A percentile compares a stretch with the other conserved stretches of the same genome.
These are phyloP conservation scores for Kernera saxatilis DNA, from an alignment of 345 rosid genomes.

Conservation along the genomic window DNA sequence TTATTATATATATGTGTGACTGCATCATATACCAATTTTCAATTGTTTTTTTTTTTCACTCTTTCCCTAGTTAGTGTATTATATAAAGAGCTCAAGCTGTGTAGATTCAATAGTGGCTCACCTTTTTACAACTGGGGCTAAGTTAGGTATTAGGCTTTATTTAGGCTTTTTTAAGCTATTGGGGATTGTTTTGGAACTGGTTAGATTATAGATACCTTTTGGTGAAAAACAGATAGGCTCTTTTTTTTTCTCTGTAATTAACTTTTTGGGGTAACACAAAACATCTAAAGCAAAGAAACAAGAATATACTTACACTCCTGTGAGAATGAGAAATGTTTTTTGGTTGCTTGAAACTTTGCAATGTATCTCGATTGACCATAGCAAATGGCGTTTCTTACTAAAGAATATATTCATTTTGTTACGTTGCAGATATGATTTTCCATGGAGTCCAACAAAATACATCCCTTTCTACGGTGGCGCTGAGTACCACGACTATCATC, in stretches of 20 bases:
- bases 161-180: slow-evolving; percentile 11
- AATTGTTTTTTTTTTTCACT: slow-evolving; percentile 20
- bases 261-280: slow-evolving; percentile 14
- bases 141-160: slow-evolving; percentile 23
- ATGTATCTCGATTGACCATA: background rate
- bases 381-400: background rate
- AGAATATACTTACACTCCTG: background rate
- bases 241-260: background rate
- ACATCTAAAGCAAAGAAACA: background rate
- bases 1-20: slow-evolving; percentile 33
- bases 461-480: slow-evolving; percentile 98
- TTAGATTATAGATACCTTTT: background rate
- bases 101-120: slow-evolving; percentile 32
- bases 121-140: slow-evolving; percentile 26
- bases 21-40: slow-evolving; percentile 32
- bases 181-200: background rate
- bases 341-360: background rate
- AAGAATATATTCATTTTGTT: background rate
- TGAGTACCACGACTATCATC: slow-evolving; percentile 96
- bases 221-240: background rate
- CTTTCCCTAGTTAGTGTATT: slow-evolving; percentile 5
- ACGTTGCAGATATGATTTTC: slow-evolving; percentile 68
- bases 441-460: slow-evolving; percentile 80
- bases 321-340: background rate
- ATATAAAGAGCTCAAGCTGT: slow-evolving; percentile 21